Conservation (phyloP, 2,329 filamentous ascomycete species). For the Amylocarpus encephaloides region DNA sequence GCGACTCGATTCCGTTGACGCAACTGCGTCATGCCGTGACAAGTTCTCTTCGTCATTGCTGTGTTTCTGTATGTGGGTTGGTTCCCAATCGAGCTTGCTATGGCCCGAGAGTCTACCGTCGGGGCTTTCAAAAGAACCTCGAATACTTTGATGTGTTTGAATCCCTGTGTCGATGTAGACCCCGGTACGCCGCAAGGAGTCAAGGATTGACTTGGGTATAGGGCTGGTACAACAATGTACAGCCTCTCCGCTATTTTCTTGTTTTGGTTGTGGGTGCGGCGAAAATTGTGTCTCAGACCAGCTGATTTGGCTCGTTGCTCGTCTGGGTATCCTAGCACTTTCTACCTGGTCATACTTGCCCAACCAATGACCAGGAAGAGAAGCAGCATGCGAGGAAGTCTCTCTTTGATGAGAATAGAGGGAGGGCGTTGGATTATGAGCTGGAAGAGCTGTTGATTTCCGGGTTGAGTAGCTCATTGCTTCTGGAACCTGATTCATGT, state of each 20-base stretch:
- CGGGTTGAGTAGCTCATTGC: background rate
- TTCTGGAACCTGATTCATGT: slow-evolving; percentile 2
- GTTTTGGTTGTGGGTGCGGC: slow-evolving; percentile 4
- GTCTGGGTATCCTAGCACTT: slow-evolving; percentile 9
- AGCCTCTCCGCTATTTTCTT: background rate
- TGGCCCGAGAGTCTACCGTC: background rate
- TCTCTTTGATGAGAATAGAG: background rate
- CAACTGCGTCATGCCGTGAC: too few species aligned
- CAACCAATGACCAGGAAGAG: background rate
- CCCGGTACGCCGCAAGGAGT: slow-evolving; percentile 22
- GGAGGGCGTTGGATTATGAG: background rate
- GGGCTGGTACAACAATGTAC: slow-evolving; percentile 11
- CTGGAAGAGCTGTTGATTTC: background rate
- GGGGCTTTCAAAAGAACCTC: background rate
- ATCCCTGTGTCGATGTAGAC: slow-evolving; percentile 27
- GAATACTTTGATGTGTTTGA: background rate
- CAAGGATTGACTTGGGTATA: slow-evolving; percentile 22
- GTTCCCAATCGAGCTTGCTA: background rate
- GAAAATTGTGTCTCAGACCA: slow-evolving; percentile 27
- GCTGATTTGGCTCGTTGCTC: slow-evolving; percentile 18
- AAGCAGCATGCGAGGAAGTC: background rate
- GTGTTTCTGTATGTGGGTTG: background rate
- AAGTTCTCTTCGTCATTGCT: too few species aligned
- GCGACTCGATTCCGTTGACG: background rate
- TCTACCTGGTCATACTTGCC: background rate